These are phyloP conservation scores for Neonectria sp. DNA, from an alignment of 2,329 filamentous ascomycete species.

Conservation along the genomic window DNA sequence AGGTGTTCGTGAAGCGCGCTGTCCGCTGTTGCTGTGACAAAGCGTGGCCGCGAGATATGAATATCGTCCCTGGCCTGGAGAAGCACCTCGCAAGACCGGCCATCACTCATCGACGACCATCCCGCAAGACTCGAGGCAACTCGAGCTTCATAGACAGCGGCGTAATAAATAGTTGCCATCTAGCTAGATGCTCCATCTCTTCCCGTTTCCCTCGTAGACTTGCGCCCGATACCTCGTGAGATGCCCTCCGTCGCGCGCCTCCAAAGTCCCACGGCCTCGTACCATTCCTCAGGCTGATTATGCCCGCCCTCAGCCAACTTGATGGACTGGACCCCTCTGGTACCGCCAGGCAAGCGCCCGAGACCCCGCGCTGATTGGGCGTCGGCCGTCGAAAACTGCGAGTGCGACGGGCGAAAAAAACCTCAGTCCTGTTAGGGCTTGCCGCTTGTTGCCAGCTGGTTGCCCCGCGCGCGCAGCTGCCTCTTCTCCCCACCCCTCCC, in stretches of 20 bases:
- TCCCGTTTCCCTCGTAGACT: neutral
- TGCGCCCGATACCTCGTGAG: constrained; percentile 27
- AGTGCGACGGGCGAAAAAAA: constrained; percentile 44
- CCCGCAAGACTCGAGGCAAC: neutral
- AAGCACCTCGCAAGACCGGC: neutral
- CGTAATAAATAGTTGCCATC: constrained; percentile 32
- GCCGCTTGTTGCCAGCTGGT: constrained; percentile 42
- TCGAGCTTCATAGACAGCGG: neutral
- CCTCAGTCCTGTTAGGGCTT: constrained; percentile 55
- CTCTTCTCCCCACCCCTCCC: constrained; percentile 46
- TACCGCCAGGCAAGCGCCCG: constrained; percentile 24
- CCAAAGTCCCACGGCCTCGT: constrained; percentile 29
- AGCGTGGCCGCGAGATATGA: constrained; percentile 17
- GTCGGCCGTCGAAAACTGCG: constrained; percentile 24
- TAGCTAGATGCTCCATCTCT: constrained; percentile 33
- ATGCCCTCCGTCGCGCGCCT: constrained; percentile 17
- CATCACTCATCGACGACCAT: neutral
- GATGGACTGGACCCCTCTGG: constrained; percentile 32
- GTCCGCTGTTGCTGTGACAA: constrained; percentile 16
- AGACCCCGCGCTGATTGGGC: constrained; percentile 39
- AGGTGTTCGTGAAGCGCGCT: constrained; percentile 13
- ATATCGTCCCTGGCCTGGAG: neutral
- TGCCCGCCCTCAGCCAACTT: constrained; percentile 28
- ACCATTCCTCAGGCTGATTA: constrained; percentile 38
- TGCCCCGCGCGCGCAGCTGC: constrained; percentile 54